Percentiles rank a stretch among this genome's conserved stretches.
phyloP scores from a whole-genome alignment of 2,329 filamentous ascomycete genomes.

The Calonectria hawksworthii region DNA sequence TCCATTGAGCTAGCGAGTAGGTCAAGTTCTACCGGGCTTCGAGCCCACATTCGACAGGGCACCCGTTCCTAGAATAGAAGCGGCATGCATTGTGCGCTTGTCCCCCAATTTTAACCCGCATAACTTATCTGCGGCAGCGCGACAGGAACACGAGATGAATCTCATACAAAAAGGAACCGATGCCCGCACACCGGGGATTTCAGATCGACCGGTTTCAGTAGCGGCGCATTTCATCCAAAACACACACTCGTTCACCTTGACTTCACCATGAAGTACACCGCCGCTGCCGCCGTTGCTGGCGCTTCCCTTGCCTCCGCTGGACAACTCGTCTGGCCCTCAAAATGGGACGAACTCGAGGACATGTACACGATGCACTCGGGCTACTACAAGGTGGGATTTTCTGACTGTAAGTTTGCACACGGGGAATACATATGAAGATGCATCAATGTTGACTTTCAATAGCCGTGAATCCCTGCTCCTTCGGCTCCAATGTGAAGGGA shows the following conservation, averaged over 20 bases:
- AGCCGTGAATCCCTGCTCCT: slow-evolving; percentile 11
- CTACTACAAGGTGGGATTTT: neutral
- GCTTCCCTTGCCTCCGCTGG: neutral
- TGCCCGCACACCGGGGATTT: neutral
- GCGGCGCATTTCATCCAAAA: neutral
- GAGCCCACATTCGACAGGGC: neutral
- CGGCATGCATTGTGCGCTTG: neutral
- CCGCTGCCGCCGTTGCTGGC: neutral
- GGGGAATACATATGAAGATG: neutral
- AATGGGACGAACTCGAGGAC: slow-evolving; percentile 22
- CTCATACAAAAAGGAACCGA: neutral
- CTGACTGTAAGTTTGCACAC: neutral
- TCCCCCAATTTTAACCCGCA: neutral
- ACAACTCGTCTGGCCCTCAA: slow-evolving; percentile 10
- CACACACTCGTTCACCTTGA: neutral
- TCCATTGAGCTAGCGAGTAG: neutral
- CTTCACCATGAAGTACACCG: neutral
- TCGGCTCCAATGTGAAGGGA: slow-evolving; percentile 28
- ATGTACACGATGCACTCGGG: slow-evolving; percentile 10
- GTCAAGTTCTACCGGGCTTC: neutral
- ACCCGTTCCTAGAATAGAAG: neutral
- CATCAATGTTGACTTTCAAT: neutral
- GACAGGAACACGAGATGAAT: neutral
- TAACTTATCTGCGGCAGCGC: neutral
- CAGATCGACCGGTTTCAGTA: neutral